Base-by-base conservation (phyloP, 768 basidiomycete species). In the Tubosaeta sp. region DNA sequence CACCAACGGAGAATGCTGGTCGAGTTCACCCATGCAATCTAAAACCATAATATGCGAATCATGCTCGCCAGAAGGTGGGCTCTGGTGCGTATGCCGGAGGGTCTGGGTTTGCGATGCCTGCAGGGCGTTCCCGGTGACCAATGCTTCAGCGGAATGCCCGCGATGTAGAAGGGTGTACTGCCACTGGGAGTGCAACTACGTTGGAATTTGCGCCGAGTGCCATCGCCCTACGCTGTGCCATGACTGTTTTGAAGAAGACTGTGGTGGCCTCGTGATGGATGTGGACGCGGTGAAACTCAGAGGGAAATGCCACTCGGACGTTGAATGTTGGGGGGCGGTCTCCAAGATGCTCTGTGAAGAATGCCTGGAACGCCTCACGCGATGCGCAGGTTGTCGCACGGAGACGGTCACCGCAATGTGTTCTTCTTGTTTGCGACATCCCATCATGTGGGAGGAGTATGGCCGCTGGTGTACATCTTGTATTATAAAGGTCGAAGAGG, bases 31-130 rank as follows among this genome's bases (percentile, higher is more conserved):
- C 38, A 38, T 44, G 34, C 4, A 48, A 49, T n/a, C 18, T 36
- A 44, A 51, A 8, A 47, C 41, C 22, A 50, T 44, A 46, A 42
- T 62, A 19, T 63, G 62, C 39, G 25, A 31, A 16, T 43, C 51
- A 24, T 65, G 63, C 31, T 51, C 60, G 22, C 54, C 60, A 0
- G 51, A 21, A 13, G 60, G 53, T 6, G 63, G 63, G 16, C 48
- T 65, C 30, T 49, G 55, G 55, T 64, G 62, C 36, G 40, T 40
- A 3, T 64, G 63, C 54, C 42, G 53, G 32, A 41, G 49, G 19
- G 54, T 44, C 45, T 63, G 63, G 63, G 31, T 54, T 13, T 64
- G 63, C 48, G 64, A 63, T 36, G 52, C 65, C 40, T 65, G 64
- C 54, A 46, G 43, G 10, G 8, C 34, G 34, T 16, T 6, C 6